Percentiles rank a stretch among this genome's conserved stretches.
These are phyloP conservation scores for Penicillium subrubescens DNA, from an alignment of 495 filamentous ascomycete genomes.

Conservation along the genomic window DNA sequence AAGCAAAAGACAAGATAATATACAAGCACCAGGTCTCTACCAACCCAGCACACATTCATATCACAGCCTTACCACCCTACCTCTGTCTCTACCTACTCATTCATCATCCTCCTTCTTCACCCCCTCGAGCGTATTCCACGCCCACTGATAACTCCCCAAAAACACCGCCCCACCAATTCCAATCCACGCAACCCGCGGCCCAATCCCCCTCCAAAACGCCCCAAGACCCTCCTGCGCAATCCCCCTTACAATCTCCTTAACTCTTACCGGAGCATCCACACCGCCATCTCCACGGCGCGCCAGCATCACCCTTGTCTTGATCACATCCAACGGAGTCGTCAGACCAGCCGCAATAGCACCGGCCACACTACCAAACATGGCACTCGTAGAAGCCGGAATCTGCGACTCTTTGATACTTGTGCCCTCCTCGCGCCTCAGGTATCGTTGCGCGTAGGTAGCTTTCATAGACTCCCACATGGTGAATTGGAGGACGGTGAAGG, in stretches of 20 bases:
- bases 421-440: slow-evolving; percentile 15
- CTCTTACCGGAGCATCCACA: slow-evolving; percentile 49
- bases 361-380: slow-evolving; percentile 78
- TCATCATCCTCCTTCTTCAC: slow-evolving; percentile 24
- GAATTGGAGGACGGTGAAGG: slow-evolving; percentile 95
- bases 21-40: not conserved
- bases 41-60: not conserved
- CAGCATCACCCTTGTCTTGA: slow-evolving; percentile 97
- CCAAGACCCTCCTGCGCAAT: slow-evolving; percentile 73
- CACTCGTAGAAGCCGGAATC: slow-evolving; percentile 77
- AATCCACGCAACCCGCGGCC: slow-evolving; percentile 91
- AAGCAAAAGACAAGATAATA: not conserved
- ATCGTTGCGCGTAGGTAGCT: slow-evolving; percentile 48
- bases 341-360: slow-evolving; percentile 85
- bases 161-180: slow-evolving; percentile 92
- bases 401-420: not conserved
- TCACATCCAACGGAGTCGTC: slow-evolving; percentile 92
- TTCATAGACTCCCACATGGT: slow-evolving; percentile 97
- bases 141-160: slow-evolving; percentile 93
- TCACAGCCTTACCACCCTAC: not conserved
- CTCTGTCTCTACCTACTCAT: not conserved
- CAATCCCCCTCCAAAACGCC: slow-evolving; percentile 87
- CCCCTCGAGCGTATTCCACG: slow-evolving; percentile 68
- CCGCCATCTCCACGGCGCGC: slow-evolving; percentile 49
- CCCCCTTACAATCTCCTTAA: slow-evolving; percentile 59